Conservation (phyloP, 495 filamentous ascomycete species). For the Hypoxylon crocopeplum region DNA sequence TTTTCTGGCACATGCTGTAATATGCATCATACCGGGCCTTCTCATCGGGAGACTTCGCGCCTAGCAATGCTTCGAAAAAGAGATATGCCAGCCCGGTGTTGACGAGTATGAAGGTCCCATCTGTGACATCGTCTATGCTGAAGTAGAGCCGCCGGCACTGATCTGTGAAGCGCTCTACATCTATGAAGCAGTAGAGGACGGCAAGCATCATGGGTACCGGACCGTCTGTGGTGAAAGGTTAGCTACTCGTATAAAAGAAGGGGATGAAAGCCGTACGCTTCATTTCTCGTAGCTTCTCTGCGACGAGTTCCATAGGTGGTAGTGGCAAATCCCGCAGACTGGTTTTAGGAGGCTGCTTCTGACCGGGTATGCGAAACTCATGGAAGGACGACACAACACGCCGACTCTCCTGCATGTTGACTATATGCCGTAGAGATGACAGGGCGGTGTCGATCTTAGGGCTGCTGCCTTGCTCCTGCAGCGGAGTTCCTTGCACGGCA, state of each 20-base stretch:
- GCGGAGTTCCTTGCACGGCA: slow-evolving; percentile 60
- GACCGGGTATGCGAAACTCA: slow-evolving; percentile 52
- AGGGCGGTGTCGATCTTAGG: slow-evolving; percentile 64
- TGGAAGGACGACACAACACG: slow-evolving; percentile 41
- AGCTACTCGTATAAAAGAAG: not conserved
- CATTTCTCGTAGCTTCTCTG: slow-evolving; percentile 57
- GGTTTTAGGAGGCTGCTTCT: slow-evolving; percentile 49
- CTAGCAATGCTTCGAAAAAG: slow-evolving; percentile 57
- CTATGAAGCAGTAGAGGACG: slow-evolving; percentile 50
- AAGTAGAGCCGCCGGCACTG: slow-evolving; percentile 67
- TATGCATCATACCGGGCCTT: slow-evolving; percentile 49
- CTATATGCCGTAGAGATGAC: slow-evolving; percentile 63
- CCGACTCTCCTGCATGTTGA: slow-evolving; percentile 52
- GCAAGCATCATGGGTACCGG: slow-evolving; percentile 48
- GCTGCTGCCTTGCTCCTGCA: slow-evolving; percentile 49
- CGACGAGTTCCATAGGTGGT: slow-evolving; percentile 60
- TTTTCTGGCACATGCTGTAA: slow-evolving; percentile 57
- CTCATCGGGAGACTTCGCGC: slow-evolving; percentile 41
- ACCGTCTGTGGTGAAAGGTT: slow-evolving; percentile 30
- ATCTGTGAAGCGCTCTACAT: slow-evolving; percentile 62
- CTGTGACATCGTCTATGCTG: slow-evolving; percentile 61
- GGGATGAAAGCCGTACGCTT: slow-evolving; percentile 38
- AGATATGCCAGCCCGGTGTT: slow-evolving; percentile 64
- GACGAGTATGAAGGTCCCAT: slow-evolving; percentile 62
- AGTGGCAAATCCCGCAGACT: slow-evolving; percentile 59